Evolutionary conservation across 768 basidiomycete species (phyloP), one percentile per base, ranked within the genome.

Genomic region (Tulasnella sp.): DNA sequence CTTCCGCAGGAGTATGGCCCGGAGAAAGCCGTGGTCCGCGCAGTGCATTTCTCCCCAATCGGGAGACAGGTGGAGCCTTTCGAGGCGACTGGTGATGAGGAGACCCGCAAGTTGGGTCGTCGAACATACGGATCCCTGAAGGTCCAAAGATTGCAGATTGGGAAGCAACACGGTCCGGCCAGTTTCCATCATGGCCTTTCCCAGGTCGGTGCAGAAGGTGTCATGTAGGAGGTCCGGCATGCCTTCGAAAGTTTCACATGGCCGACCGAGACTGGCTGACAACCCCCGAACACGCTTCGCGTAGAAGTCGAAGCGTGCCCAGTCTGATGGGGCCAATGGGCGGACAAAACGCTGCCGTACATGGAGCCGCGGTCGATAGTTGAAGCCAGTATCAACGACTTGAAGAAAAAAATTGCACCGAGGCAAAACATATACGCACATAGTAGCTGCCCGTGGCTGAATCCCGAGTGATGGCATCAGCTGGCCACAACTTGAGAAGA

Each of bases 221-320:
- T 42, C 40, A 37, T 70, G 69, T 25, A 70, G 36, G n/a, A 70
- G 69, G 40, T 70, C 36, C 37, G n/a, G 69, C 19, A 14, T 70
- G 29, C 69, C 69, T 39, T 70, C 69, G 69, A 70, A 38, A 22
- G 69, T 0, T 25, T 38, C 36, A 37, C 37, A 38, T 42, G 69
- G 69, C n/a, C 69, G 69, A 42, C 69, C 69, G 69, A 70, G 69
- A 70, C 11, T 25, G 12, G 69, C 36, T 5, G 69, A 39, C n/a
- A 70, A 38, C 19, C 8, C 37, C n/a, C 40, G 69, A 25, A 70
- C 69, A 22, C 69, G 69, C 22, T 22, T 70, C 36, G 31, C 36
- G 37, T 70, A 70, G 40, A 38, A 70, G 69, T 70, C 69, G 69
- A 70, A 70, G 69, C 69, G 69, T 1, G 29, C 69, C 69, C 69